Evolutionary conservation across 2,329 filamentous ascomycete genomes (phyloP).

Genomic region (Metarhizium guizhouense): DNA sequence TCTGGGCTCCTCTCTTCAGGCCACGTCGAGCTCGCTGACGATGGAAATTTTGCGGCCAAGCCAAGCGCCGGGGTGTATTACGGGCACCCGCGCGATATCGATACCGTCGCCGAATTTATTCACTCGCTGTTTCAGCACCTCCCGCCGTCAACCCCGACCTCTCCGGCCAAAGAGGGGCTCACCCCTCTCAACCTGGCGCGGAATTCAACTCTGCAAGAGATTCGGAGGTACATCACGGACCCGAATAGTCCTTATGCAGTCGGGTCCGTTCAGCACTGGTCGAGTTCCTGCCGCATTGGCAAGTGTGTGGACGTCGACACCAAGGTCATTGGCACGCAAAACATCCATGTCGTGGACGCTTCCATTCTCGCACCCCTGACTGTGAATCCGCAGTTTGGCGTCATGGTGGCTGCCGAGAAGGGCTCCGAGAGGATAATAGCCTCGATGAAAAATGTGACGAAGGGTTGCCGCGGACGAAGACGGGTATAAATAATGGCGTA

Average conservation of each 20-base stretch:
- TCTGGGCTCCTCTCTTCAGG: conserved; percentile 42
- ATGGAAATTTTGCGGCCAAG: conserved; percentile 32
- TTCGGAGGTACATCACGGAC: conserved; percentile 40
- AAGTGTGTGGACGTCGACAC: conserved; percentile 38
- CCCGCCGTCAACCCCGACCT: conserved; percentile 10
- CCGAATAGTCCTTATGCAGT: conserved; percentile 33
- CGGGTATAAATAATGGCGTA: too few species aligned
- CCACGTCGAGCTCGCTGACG: conserved; percentile 30
- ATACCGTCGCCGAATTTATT: conserved; percentile 41
- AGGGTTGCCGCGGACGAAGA: too few species aligned
- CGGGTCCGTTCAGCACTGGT: conserved; percentile 45
- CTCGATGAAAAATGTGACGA: neutral
- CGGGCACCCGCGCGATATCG: conserved; percentile 35
- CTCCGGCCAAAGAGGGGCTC: conserved; percentile 26
- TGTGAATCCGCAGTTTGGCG: conserved; percentile 44
- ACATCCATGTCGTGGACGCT: conserved; percentile 42
- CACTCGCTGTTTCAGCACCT: conserved; percentile 38
- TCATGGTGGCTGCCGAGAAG: conserved; percentile 44
- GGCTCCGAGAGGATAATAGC: conserved; percentile 36
- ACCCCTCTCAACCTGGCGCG: conserved; percentile 39
- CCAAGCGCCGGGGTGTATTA: conserved; percentile 36
- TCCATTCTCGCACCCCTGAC: conserved; percentile 41
- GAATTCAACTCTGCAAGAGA: conserved; percentile 35
- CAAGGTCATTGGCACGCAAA: conserved; percentile 36
- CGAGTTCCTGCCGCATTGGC: conserved; percentile 40